phyloP scores from a whole-genome alignment of 2,329 filamentous ascomycete genomes.

The Aspergillus fijiensis region DNA sequence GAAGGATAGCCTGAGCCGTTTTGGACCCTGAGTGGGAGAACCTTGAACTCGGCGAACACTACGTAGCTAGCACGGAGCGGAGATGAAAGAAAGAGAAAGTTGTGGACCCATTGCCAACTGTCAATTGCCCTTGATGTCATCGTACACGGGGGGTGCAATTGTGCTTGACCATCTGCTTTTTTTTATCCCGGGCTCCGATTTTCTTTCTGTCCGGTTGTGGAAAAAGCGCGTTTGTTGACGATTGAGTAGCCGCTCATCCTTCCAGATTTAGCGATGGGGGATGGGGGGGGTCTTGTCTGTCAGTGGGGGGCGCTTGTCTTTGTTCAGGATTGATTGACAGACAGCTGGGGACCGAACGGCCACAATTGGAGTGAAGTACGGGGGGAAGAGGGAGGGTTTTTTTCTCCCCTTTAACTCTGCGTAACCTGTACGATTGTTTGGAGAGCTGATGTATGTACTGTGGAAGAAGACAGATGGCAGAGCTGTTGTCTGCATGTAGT shows the following conservation, averaged over 20 bases:
- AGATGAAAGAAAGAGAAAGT: too few relatives aligned
- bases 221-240: background rate
- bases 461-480: background rate
- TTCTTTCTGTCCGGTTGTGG: background rate
- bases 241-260: background rate
- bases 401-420: background rate
- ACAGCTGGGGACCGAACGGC: background rate
- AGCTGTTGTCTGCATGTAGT: background rate
- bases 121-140: conserved; percentile 1
- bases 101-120: too few relatives aligned
- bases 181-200: too few relatives aligned
- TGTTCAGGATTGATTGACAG: background rate
- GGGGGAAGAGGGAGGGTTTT: background rate
- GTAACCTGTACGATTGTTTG: background rate
- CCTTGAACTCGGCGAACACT: too few relatives aligned
- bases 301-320: background rate
- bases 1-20: background rate
- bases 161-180: too few relatives aligned
- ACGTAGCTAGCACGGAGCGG: too few relatives aligned
- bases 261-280: background rate
- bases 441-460: background rate
- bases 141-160: background rate
- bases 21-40: conserved; percentile 1
- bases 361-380: conserved; percentile 1
- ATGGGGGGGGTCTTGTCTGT: background rate